phyloP scores from a whole-genome alignment of 2,329 filamentous ascomycete species.

The Penicillium sp. region DNA sequence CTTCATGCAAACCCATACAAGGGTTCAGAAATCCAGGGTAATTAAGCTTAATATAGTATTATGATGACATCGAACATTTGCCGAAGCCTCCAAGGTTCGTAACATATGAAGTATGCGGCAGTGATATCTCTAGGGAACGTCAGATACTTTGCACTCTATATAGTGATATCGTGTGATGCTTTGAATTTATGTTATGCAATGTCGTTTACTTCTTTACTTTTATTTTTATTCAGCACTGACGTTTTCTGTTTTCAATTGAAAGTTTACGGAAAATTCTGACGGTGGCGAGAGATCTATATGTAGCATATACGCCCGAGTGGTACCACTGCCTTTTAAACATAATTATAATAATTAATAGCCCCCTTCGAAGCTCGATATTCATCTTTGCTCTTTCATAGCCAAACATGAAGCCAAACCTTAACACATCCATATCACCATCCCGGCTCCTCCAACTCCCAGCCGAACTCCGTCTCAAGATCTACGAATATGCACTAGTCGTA shows the following conservation, averaged over 20 bases:
- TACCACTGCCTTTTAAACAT: not conserved
- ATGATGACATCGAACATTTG: not conserved
- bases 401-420: not conserved
- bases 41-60: not conserved
- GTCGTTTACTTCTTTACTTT: not conserved
- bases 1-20: not conserved
- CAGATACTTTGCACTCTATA: not conserved
- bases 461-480: constrained; percentile 37
- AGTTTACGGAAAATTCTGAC: constrained; percentile 2
- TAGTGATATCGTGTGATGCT: constrained; percentile 1
- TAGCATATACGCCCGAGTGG: constrained; percentile 1
- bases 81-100: not conserved
- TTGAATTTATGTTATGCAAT: not conserved
- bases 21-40: not conserved
- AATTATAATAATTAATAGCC: not conserved
- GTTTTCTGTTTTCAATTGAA: not conserved
- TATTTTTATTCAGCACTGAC: not conserved
- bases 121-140: not conserved
- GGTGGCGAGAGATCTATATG: constrained; percentile 7
- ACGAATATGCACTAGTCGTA: constrained; percentile 31
- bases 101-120: not conserved
- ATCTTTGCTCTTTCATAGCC: not conserved
- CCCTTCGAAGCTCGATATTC: not conserved
- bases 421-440: constrained; percentile 5
- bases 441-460: constrained; percentile 28